phyloP scores from a whole-genome alignment of 108 stramenopile genomes.

The Hondaea fermentalgiana region DNA sequence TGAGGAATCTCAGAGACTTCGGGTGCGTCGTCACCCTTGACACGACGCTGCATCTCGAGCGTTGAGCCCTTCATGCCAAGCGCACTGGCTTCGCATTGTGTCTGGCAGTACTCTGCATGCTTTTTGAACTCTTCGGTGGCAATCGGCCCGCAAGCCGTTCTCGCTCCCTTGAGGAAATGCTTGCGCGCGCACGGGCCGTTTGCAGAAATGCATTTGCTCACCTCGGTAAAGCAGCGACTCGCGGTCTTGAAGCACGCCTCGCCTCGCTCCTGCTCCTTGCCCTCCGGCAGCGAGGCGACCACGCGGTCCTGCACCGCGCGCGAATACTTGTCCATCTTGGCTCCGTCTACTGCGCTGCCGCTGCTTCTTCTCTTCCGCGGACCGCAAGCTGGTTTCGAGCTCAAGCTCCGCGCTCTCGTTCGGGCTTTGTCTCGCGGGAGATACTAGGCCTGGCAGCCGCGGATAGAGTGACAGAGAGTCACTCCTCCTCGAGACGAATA shows the following conservation, averaged over 20 bases:
- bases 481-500: no score
- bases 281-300: not conserved
- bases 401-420: not conserved
- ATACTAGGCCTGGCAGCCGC: no score
- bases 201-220: not conserved
- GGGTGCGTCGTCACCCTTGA: not conserved
- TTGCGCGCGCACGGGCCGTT: not conserved
- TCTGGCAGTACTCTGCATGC: not conserved
- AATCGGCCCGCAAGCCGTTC: not conserved
- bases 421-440: no score
- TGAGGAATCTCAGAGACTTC: not conserved
- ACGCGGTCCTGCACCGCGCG: not conserved
- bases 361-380: no score
- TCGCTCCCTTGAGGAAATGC: not conserved
- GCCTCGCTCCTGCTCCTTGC: not conserved
- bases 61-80: not conserved
- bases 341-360: no score
- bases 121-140: not conserved
- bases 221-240: not conserved
- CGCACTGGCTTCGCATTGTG: not conserved
- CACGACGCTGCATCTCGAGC: not conserved
- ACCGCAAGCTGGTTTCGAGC: not conserved
- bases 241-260: not conserved
- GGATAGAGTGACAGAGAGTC: no score
- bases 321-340: not conserved